These are phyloP conservation scores for Coprinellus aureogranulatus DNA, from an alignment of 768 basidiomycete genomes.

Conservation along the genomic window DNA sequence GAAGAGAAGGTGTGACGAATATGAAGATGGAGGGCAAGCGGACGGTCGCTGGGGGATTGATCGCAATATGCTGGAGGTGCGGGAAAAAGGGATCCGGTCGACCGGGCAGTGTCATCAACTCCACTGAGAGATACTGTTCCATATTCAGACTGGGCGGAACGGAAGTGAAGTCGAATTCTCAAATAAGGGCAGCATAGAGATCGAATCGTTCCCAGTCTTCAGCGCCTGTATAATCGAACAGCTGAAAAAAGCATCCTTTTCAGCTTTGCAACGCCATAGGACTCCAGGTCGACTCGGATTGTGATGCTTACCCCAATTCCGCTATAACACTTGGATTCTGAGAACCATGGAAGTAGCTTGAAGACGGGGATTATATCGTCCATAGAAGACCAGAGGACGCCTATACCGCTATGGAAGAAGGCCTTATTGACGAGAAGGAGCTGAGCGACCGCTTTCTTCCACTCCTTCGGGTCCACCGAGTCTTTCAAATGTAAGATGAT, in stretches of 20 bases:
- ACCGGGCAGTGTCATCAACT: no score
- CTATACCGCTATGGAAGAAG: neutral
- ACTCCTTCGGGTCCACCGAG: neutral
- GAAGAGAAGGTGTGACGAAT: no score
- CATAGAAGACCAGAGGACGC: neutral
- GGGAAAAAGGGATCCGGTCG: no score
- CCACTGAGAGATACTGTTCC: no score
- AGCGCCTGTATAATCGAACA: neutral
- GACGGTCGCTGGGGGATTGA: no score
- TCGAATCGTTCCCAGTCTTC: neutral
- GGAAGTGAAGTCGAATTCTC: neutral
- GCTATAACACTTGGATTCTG: neutral
- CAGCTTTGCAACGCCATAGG: no score
- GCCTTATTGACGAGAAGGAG: neutral
- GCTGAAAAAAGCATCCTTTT: neutral
- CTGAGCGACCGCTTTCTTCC: neutral
- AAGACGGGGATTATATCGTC: neutral
- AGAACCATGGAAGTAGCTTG: constrained; percentile 1
- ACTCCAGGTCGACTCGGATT: no score
- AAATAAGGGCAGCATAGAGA: neutral
- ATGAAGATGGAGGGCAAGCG: no score
- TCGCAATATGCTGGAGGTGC: no score
- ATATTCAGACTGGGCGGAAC: no score
- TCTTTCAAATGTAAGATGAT: neutral
- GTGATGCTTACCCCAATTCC: neutral